Percentiles rank a stretch among this genome's conserved stretches.
These are phyloP conservation scores for Fagopyrum tataricum DNA, from an alignment of 148 eudicot genomes.

Conservation along the genomic window DNA sequence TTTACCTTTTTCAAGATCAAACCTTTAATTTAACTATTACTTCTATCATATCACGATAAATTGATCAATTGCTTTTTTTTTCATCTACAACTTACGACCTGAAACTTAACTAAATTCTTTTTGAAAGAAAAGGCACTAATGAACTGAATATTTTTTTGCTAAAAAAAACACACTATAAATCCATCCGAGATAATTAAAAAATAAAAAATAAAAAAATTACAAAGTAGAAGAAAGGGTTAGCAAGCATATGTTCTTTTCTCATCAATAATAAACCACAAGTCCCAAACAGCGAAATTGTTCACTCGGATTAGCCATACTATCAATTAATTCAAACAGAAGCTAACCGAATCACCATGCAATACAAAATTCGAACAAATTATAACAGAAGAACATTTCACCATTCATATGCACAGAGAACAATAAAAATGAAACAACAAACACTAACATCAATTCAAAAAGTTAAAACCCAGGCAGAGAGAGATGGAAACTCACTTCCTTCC, in stretches of 20 bases:
- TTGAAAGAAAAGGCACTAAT: not conserved
- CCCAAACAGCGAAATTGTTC: not conserved
- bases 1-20: not conserved
- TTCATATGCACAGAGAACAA: not conserved
- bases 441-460: not conserved
- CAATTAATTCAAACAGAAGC: not conserved
- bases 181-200: not conserved
- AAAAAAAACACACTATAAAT: not conserved
- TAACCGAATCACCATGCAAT: not conserved
- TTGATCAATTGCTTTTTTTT: not conserved
- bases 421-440: not conserved
- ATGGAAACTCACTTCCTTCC: conserved; percentile 29
- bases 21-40: not conserved
- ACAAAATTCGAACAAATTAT: not conserved
- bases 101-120: not conserved
- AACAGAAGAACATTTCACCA: not conserved
- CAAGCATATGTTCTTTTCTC: not conserved
- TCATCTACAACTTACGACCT: not conserved
- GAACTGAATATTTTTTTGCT: not conserved
- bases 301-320: not conserved
- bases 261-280: not conserved
- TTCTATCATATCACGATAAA: not conserved
- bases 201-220: not conserved
- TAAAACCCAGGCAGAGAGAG: not conserved
- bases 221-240: not conserved